Percentiles rank a stretch among this genome's conserved stretches.
These are phyloP conservation scores for Dacryopinax primogenitus DNA, from an alignment of 768 basidiomycete genomes.

Conservation along the genomic window DNA sequence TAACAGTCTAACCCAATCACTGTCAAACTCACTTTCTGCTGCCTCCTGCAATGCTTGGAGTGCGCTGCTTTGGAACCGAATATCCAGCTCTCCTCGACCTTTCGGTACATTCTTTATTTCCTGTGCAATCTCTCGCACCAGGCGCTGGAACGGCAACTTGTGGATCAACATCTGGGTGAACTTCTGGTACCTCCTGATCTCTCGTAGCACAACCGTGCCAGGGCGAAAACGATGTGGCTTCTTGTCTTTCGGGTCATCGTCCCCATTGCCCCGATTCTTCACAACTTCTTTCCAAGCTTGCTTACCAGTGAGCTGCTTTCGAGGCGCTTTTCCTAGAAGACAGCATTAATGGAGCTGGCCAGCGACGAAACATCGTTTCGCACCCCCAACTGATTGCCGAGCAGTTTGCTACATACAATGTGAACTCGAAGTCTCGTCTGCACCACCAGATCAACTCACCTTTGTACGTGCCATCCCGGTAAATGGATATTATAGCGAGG, in stretches of 20 bases:
- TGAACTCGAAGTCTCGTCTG: no score
- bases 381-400: background rate
- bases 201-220: constrained; percentile 77
- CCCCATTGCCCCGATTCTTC: background rate
- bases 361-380: background rate
- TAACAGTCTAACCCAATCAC: constrained; percentile 22
- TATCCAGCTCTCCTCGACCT: no score
- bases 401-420: constrained; percentile 1
- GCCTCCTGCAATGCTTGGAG: constrained; percentile 30
- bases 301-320: background rate
- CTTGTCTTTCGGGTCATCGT: background rate
- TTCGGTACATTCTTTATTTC: constrained; percentile 18
- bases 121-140: constrained; percentile 16
- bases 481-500: no score
- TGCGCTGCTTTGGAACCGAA: constrained; percentile 27
- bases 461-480: background rate
- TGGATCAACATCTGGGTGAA: constrained; percentile 52
- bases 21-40: constrained; percentile 29
- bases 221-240: constrained; percentile 64
- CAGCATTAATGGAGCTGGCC: background rate
- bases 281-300: background rate
- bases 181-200: constrained; percentile 70
- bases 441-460: background rate
- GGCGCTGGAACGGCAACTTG: constrained; percentile 31
- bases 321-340: background rate